Base-by-base conservation (phyloP, 2,329 filamentous ascomycete species). In the Stylonectria norvegica region DNA sequence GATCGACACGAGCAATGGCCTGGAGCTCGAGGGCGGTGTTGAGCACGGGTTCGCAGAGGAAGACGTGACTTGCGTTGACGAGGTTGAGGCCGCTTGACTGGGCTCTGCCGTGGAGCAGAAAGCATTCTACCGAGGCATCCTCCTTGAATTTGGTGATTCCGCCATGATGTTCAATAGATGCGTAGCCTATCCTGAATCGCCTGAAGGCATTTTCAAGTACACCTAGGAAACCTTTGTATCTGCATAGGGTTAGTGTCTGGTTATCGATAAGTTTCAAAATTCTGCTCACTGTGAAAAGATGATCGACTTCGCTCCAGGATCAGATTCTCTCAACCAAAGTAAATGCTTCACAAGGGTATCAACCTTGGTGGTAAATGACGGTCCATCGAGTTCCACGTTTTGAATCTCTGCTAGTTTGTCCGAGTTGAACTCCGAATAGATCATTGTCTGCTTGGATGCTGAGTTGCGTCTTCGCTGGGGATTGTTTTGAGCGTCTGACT, bases 21-120 rank as follows among this genome's bases (percentile, higher is more conserved):
- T 98, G 93, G 8, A 97, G 74, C 64, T 97, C 93, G 12, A 98
- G 80, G 0, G 90, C 89, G 0, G 91, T 91, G 59, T 97, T 95
- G 53, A 97, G 81, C 4, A 97, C 71, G 3, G 93, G 93, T 60
- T 98, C 93, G 61, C 89, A 95, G 4, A 98, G 76, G 58, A 97
- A 94, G 2, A 97, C 89, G 59, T 97, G 89, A 34, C 82, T 95
- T 4, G 91, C 93, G 55, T 94, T 91, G 50, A 95, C 85, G 0
- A 98, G 76, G 47, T 95, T 97, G 20, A 98, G 72, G 0, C 93
- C 93, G 2, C 86, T 90, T 0, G 88, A 85, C 60, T 95, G 88
- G 0, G 88, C 86, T 50, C 89, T 86, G 5, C 90, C 90, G 59
- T 96, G 89, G 11, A 98, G 75, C 4, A 97, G 73, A 53, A 98